These are phyloP conservation scores for Polytolypa hystricis DNA, from an alignment of 2,329 filamentous ascomycete genomes.

Conservation along the genomic window DNA sequence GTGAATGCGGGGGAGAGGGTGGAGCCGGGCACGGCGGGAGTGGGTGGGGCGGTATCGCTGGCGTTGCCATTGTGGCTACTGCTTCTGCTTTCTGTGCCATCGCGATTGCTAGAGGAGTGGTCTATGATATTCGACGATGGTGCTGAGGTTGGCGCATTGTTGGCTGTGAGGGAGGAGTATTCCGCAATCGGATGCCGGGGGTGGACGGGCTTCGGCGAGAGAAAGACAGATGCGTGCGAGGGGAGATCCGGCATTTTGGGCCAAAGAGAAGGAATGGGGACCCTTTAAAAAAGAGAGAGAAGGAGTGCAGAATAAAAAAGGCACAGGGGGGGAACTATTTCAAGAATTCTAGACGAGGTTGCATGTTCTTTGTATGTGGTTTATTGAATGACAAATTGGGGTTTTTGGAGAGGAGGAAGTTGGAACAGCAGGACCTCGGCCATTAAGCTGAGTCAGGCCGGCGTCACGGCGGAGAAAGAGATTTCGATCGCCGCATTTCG, in stretches of 20 bases:
- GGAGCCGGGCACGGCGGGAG: conserved; percentile 40
- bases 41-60: conserved; percentile 19
- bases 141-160: conserved; percentile 1
- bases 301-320: too few species aligned
- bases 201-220: conserved; percentile 30
- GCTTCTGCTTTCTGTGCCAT: background rate
- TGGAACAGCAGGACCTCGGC: too few species aligned
- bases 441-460: too few species aligned
- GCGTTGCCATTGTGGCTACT: conserved; percentile 12
- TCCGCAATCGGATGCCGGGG: conserved; percentile 14
- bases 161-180: conserved; percentile 10
- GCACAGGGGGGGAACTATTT: too few species aligned
- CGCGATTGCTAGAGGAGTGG: conserved; percentile 1
- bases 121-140: conserved; percentile 1
- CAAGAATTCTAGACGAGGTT: too few species aligned
- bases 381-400: too few species aligned
- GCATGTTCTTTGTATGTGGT: too few species aligned
- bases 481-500: too few species aligned
- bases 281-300: too few species aligned
- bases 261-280: too few species aligned
- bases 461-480: too few species aligned
- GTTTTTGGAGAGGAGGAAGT: too few species aligned
- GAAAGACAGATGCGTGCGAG: conserved; percentile 42
- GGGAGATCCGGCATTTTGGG: conserved; percentile 43
- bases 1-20: conserved; percentile 44